A percentile compares a stretch with the other conserved stretches of the same genome.
Evolutionary conservation across 495 filamentous ascomycete genomes (phyloP).

Genomic region (Penicilliopsis zonata): DNA sequence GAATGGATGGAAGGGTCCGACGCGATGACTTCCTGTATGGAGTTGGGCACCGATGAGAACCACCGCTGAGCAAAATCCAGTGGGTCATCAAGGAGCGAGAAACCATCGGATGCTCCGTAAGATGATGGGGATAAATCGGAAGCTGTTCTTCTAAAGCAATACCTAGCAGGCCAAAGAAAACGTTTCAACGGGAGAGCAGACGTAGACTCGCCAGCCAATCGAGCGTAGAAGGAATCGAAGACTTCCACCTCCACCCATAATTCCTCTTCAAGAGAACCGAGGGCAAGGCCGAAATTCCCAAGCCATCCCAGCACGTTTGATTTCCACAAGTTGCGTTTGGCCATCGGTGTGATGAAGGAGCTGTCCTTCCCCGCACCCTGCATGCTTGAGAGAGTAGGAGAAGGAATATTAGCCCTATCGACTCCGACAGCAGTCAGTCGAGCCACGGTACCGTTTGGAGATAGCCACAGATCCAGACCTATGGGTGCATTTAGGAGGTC

Average conservation of each 20-base stretch:
- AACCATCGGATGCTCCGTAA: constrained; percentile 2
- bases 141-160: constrained; percentile 28
- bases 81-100: constrained; percentile 35
- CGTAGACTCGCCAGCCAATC: constrained; percentile 25
- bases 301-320: constrained; percentile 28
- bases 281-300: constrained; percentile 24
- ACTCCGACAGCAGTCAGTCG: constrained; percentile 22
- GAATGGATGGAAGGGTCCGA: constrained; percentile 22
- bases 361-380: constrained; percentile 6
- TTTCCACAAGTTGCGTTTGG: constrained; percentile 26
- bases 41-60: constrained; percentile 34
- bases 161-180: constrained; percentile 36
- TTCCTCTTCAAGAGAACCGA: constrained; percentile 22
- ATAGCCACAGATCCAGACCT: constrained; percentile 36
- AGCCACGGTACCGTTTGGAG: constrained; percentile 36
- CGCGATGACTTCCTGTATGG: constrained; percentile 9
- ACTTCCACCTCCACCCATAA: constrained; percentile 35
- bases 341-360: background rate
- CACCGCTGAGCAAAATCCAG: constrained; percentile 58
- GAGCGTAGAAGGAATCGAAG: constrained; percentile 34
- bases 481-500: constrained; percentile 11
- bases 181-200: constrained; percentile 30
- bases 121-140: constrained; percentile 8
- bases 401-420: constrained; percentile 9
- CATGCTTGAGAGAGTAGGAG: constrained; percentile 9